A percentile compares a stretch with the other conserved stretches of the same genome.
phyloP scores from a whole-genome alignment of 2,329 filamentous ascomycete species.

The Fusarium foetens region DNA sequence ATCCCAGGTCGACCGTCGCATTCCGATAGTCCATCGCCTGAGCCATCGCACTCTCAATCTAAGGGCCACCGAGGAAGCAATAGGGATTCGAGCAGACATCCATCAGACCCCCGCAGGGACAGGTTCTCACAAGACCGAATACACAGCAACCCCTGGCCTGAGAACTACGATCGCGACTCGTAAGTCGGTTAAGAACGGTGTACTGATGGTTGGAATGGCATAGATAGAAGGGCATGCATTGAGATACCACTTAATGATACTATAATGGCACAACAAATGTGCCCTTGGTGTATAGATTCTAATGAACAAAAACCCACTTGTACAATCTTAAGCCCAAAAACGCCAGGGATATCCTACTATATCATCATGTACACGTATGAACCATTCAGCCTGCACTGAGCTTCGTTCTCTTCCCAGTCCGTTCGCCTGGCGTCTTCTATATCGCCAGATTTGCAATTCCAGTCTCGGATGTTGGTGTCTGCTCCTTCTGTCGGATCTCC shows the following conservation, averaged over 20 bases:
- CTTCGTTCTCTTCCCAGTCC: slow-evolving; percentile 45
- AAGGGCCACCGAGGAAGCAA: not conserved
- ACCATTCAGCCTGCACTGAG: slow-evolving; percentile 2
- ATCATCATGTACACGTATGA: slow-evolving; percentile 33
- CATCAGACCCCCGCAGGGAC: not conserved
- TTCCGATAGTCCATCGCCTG: not conserved
- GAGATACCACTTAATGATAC: slow-evolving; percentile 28
- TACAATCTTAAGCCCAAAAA: slow-evolving; percentile 27
- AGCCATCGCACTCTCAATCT: not conserved
- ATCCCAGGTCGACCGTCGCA: not conserved
- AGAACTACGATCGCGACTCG: not conserved
- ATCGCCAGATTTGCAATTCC: slow-evolving; percentile 50
- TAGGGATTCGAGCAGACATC: not conserved
- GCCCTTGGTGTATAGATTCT: slow-evolving; percentile 24
- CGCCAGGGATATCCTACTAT: slow-evolving; percentile 32
- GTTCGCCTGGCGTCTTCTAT: slow-evolving; percentile 23
- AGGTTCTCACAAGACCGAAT: not conserved
- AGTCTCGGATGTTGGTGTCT: slow-evolving; percentile 52
- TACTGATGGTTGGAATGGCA: not conserved
- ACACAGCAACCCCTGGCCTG: not conserved
- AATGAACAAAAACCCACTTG: slow-evolving; percentile 27
- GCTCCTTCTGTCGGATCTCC: slow-evolving; percentile 45
- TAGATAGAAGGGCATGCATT: slow-evolving; percentile 18
- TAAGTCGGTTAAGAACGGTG: not conserved
- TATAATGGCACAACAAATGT: slow-evolving; percentile 5